These are phyloP conservation scores for Daldinia caldariorum DNA, from an alignment of 495 filamentous ascomycete genomes.

Conservation along the genomic window DNA sequence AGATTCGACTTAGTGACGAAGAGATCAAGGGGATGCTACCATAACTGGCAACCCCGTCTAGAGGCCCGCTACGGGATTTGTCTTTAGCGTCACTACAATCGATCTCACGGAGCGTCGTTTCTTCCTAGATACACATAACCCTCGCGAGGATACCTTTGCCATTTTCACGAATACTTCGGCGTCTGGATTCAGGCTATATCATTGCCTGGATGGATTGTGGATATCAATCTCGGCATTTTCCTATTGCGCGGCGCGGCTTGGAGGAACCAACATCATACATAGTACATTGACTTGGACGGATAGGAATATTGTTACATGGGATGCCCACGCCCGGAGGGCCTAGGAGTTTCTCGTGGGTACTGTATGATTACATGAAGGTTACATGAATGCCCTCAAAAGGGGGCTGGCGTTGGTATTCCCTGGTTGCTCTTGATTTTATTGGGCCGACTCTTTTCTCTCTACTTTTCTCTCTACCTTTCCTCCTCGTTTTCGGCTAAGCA, in stretches of 20 bases:
- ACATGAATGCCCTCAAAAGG: constrained; percentile 30
- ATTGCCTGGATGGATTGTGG: constrained; percentile 49
- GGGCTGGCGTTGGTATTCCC: constrained; percentile 38
- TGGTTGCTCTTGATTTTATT: constrained; percentile 18
- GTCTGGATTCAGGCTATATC: constrained; percentile 46
- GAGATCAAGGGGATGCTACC: constrained; percentile 67
- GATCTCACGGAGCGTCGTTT: constrained; percentile 22
- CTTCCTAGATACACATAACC: constrained; percentile 44
- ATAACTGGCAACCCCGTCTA: constrained; percentile 42
- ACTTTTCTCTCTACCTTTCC: constrained; percentile 1
- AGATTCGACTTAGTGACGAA: constrained; percentile 72
- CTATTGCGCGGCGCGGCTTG: constrained; percentile 35
- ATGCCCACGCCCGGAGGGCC: constrained; percentile 7
- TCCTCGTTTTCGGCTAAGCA: constrained; percentile 7
- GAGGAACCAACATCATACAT: constrained; percentile 36
- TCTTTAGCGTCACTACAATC: constrained; percentile 1
- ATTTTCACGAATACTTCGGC: constrained; percentile 49
- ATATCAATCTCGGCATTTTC: constrained; percentile 38
- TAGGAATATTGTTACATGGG: constrained; percentile 29
- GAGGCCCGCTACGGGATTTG: not conserved
- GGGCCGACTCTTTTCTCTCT: constrained; percentile 7
- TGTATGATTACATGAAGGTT: constrained; percentile 43
- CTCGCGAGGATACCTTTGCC: constrained; percentile 48
- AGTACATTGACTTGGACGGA: constrained; percentile 35
- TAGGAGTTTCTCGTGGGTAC: constrained; percentile 31